phyloP scores from a whole-genome alignment of 352 stramenopile genomes.

The Pythium guiyangense region DNA sequence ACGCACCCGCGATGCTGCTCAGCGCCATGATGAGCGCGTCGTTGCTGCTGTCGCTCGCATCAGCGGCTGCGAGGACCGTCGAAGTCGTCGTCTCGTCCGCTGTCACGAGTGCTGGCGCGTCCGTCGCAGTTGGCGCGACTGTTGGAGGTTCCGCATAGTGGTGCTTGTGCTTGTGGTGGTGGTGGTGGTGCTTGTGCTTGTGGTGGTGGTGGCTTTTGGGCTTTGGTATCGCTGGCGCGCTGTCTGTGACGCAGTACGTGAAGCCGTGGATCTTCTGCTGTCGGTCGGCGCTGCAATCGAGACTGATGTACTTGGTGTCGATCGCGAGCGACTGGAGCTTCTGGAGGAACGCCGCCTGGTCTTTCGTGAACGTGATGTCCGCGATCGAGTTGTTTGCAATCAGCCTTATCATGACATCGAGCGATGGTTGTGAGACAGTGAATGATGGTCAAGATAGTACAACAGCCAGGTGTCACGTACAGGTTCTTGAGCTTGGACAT shows the following conservation, averaged over 20 bases:
- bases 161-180: not conserved
- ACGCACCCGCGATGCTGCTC: not conserved
- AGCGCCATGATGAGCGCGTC: not conserved
- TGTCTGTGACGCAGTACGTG: constrained; percentile 4
- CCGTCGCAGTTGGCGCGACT: not conserved
- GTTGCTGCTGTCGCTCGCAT: not conserved
- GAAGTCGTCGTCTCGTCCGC: not conserved
- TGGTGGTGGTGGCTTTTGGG: not conserved
- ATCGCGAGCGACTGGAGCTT: constrained; percentile 4
- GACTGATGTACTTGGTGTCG: not conserved
- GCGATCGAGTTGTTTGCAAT: constrained; percentile 3
- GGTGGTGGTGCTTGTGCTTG: no score
- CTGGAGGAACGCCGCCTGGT: constrained; percentile 3
- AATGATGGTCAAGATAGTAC: not conserved
- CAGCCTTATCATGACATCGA: no score
- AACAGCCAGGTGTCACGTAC: not conserved
- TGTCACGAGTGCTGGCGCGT: not conserved
- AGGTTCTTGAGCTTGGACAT: constrained; percentile 3
- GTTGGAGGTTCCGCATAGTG: not conserved
- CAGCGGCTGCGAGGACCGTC: not conserved
- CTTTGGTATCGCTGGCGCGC: not conserved
- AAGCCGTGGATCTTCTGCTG: constrained; percentile 1
- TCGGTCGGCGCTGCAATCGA: not conserved
- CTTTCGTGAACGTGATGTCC: constrained; percentile 6
- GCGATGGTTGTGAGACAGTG: not conserved